Base-by-base conservation (phyloP, 2,329 filamentous ascomycete species). In the Colletotrichum magnum region DNA sequence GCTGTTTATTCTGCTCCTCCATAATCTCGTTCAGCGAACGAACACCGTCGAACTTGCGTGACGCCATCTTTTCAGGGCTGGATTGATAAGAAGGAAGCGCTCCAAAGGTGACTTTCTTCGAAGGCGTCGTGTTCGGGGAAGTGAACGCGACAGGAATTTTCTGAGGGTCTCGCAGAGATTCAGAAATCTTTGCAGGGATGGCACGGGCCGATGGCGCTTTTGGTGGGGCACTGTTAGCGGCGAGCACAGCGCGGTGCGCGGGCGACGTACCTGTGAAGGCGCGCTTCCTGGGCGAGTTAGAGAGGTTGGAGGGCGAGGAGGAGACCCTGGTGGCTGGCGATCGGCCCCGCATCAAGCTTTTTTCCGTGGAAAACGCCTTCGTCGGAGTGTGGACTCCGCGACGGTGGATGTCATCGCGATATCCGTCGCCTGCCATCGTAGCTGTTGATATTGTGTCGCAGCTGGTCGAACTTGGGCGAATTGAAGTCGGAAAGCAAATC, bases 31-130 rank as follows among this genome's bases (percentile, higher is more conserved):
- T 65, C 48, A 69, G 45, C 43, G 68, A 71, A 54, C 61, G 62
- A 48, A 72, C 70, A 45, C 70, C 64, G 58, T 73, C 48, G 9
- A 71, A 58, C 24, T 63, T 68, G 39, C 70, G 69, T 36, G 68
- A 64, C 45, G 59, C 63, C 64, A 70, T 70, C 39, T 64, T 70
- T 64, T 39, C 68, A 43, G 53, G 47, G 39, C 21, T 58, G 47
- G 18, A 43, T 53, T 18, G n/a, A 41, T 16, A 52, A 21, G 28
- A 24, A 41, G 32, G 51, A 52, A 56, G 63, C 36, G 57, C 43
- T 36, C 21, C 48, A 28, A 54, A 50, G 52, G 52, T 50, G 41
- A 59, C 53, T 36, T 41, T n/a, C 26, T 58, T 43, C 58, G 68
- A 51, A 28, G 64, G 64, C 64, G 64, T 53, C 58, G 58, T 61